Base-by-base conservation (phyloP, 2,329 filamentous ascomycete genomes). In the Trichoderma sp. region DNA sequence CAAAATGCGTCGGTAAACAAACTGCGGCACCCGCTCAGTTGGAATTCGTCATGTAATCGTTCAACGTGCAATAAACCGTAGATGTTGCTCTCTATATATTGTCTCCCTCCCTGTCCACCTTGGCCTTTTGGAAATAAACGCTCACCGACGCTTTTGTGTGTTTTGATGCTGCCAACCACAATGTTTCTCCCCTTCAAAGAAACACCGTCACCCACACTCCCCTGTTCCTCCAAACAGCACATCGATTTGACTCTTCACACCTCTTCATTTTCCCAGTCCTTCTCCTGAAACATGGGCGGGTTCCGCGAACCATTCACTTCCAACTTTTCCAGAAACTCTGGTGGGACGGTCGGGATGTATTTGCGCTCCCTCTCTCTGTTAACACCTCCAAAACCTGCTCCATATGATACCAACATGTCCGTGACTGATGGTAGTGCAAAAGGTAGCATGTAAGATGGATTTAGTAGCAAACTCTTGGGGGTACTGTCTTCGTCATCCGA, bases 351-450 rank as follows among this genome's bases (percentile, higher is more conserved):
- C 2, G 97, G 97, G 63, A 98, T 97, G 83, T 99, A 99, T 85
- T 98, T 98, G 78, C 95, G 89, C 84, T 97, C 97, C 75, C 95
- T 89, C 84, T 98, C 97, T 77, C 93, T 90, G 85, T 99, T 98
- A 64, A 97, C 87, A 0, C 97, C 97, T 6, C 97, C 97, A 81
- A 98, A 97, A 0, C 97, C 97, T 14, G 97, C 95, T 0, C 97
- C 97, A 81, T 97, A 99, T 78, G 93, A 96, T 65, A 99, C 91
- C 65, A 98, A 89, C 97, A 99, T 99, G 83, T 99, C 97, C 31
- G 95, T 98, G 75, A 95, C 97, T 1, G 96, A 98, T 1, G 97
- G 97, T 33, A 99, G 87, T n/a, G 93, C 93, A 83, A 99, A 99
- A 0, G 97, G 97, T 31, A 99, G 89, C 89, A 98, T 97, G 76